Evolutionary conservation across 345 rosid species (phyloP), one percentile per base, ranked within the genome.

Genomic region (Salix arbutifolia): DNA sequence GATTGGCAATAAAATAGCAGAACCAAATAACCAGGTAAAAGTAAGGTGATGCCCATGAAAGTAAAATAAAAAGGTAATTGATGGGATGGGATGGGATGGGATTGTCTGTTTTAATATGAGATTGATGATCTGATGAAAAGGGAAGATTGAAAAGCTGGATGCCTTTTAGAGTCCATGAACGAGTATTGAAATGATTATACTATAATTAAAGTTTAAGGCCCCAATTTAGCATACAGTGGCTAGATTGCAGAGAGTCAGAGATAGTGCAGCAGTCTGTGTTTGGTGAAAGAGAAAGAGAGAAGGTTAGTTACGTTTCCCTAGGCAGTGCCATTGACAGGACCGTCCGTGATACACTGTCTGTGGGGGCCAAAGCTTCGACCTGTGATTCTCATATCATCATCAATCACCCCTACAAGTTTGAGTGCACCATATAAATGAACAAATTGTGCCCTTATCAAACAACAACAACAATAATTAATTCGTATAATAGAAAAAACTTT

Each of bases 261-360:
- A 40, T 23, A 18, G 50, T 19, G 42, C 26, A 16, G 42, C 26
- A 16, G 69, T 25, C 12, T 2, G 14, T 68, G 50, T n/a, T 10
- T 68, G 71, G 37, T 19, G 35, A 25, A 17, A 16, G 50, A 23
- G 50, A 11, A 11, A 61, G 61, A 68, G 62, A 26, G 40, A 66
- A 13, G 9, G 25, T 9, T 16, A 30, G 28, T 69, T 52, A n/a
- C 46, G 75, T 6, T 81, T 81, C 83, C 83, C 80, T 46, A 81
- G 74, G 77, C 33, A 56, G 1, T 9, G 28, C 62, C 4, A 0
- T 19, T 67, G 77, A 61, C 60, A 76, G 74, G 80, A 76, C 80
- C 71, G 77, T 81, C 83, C 80, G 83, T 81, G 83, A 81, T 64
- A 48, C 77, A 60, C 74, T 61, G 80, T 68, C 83, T 25, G 25